These are phyloP conservation scores for Clitopilus passeckerianus DNA, from an alignment of 768 basidiomycete species.

Conservation along the genomic window DNA sequence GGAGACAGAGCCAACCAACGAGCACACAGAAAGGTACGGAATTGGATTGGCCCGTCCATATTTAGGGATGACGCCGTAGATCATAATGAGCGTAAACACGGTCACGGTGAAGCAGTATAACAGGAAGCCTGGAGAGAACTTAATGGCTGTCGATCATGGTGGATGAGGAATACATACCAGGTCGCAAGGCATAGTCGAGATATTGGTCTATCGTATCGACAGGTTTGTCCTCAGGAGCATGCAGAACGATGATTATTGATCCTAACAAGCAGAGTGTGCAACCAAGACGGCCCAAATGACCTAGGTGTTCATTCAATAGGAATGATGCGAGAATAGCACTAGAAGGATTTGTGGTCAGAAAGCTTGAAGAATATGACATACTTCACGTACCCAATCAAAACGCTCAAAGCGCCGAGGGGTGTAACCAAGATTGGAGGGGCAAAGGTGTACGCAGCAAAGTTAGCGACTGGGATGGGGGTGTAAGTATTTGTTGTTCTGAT, in stretches of 20 bases:
- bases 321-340: conserved; percentile 95
- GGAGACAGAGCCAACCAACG: conserved; percentile 91
- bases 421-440: conserved; percentile 98
- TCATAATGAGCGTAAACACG: conserved; percentile 80
- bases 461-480: conserved; percentile 48
- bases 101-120: conserved; percentile 85
- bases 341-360: conserved; percentile 1
- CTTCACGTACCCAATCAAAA: conserved; percentile 77
- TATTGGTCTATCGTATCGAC: conserved; percentile 93
- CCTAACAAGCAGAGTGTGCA: conserved; percentile 83
- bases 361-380: background rate
- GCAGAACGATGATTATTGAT: conserved; percentile 90
- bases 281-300: conserved; percentile 85
- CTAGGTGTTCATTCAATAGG: conserved; percentile 88
- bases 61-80: conserved; percentile 77
- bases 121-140: conserved; percentile 63
- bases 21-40: conserved; percentile 96
- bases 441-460: conserved; percentile 96
- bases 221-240: conserved; percentile 94
- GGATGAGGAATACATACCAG: conserved; percentile 47
- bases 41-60: conserved; percentile 86
- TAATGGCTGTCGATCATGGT: background rate
- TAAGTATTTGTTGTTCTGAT: conserved; percentile 1
- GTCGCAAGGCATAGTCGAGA: conserved; percentile 86
- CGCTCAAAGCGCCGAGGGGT: conserved; percentile 93